Percentiles rank a stretch among this genome's conserved stretches.
Evolutionary conservation across 352 stramenopile genomes (phyloP).

Genomic region (Phytophthora pini): DNA sequence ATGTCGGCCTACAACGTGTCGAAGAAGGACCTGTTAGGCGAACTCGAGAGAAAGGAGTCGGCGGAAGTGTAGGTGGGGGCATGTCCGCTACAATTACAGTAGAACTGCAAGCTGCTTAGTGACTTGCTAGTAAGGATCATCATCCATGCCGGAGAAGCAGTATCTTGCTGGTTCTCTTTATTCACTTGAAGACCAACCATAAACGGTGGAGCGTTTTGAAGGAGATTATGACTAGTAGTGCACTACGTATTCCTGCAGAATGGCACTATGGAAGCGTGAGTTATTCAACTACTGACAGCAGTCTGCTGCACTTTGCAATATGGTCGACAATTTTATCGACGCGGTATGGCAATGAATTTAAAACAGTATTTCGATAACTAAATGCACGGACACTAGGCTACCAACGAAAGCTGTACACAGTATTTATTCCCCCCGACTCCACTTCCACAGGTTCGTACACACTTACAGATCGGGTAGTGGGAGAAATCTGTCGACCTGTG

Average conservation of each 20-base stretch:
- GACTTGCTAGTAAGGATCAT: slow-evolving; percentile 7
- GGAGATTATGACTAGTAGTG: too few species aligned
- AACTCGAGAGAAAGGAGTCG: slow-evolving; percentile 17
- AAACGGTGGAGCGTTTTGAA: neutral
- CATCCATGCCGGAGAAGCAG: slow-evolving; percentile 3
- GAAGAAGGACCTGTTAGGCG: slow-evolving; percentile 44
- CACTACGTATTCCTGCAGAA: too few species aligned
- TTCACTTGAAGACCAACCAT: slow-evolving; percentile 10
- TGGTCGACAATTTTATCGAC: too few species aligned
- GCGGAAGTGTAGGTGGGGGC: slow-evolving; percentile 23
- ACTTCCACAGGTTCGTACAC: slow-evolving; percentile 3
- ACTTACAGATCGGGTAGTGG: slow-evolving; percentile 30
- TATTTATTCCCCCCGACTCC: slow-evolving; percentile 1
- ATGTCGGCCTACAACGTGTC: slow-evolving; percentile 88
- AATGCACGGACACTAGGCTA: neutral
- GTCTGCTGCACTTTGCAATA: too few species aligned
- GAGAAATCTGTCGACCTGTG: slow-evolving; percentile 39
- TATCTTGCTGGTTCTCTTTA: slow-evolving; percentile 14
- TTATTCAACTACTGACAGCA: too few species aligned
- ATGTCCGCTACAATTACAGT: slow-evolving; percentile 32
- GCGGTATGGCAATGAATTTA: neutral
- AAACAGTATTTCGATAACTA: too few species aligned
- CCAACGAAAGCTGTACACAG: slow-evolving; percentile 3
- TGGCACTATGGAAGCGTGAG: too few species aligned
- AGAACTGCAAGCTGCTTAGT: slow-evolving; percentile 16